These are phyloP conservation scores for Clonostachys rhizophaga DNA, from an alignment of 2,329 filamentous ascomycete species.

Conservation along the genomic window DNA sequence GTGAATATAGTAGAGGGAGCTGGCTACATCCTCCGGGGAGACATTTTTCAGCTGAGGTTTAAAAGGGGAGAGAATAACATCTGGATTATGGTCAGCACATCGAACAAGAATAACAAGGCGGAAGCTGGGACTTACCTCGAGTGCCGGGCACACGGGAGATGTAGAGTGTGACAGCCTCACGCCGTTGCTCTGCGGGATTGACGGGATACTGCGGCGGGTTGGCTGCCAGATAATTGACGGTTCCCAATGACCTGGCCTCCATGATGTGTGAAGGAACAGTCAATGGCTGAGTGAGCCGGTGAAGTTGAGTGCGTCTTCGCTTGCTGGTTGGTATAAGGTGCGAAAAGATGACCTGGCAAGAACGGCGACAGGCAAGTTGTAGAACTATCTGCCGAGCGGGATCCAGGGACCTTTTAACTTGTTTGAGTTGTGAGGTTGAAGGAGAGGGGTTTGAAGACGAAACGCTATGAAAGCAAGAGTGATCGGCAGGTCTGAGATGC, in stretches of 20 bases:
- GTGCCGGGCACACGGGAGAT: constrained; percentile 91
- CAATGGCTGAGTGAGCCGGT: too few relatives aligned
- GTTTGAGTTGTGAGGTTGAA: too few relatives aligned
- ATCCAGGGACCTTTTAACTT: too few relatives aligned
- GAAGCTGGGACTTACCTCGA: constrained; percentile 53
- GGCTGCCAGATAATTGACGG: constrained; percentile 74
- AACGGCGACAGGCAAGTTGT: too few relatives aligned
- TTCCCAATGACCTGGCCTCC: constrained; percentile 79
- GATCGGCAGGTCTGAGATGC: too few relatives aligned
- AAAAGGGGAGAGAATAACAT: constrained; percentile 86
- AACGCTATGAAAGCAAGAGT: too few relatives aligned
- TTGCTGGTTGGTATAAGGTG: too few relatives aligned
- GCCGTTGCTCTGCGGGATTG: constrained; percentile 64
- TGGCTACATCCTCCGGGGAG: constrained; percentile 79
- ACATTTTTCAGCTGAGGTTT: constrained; percentile 88
- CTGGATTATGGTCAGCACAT: constrained; percentile 35
- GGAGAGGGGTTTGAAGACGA: too few relatives aligned
- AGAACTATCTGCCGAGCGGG: too few relatives aligned
- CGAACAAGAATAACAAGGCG: background rate
- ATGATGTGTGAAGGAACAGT: constrained; percentile 25
- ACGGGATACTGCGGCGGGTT: constrained; percentile 84
- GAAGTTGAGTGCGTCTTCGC: too few relatives aligned
- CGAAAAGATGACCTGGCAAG: too few relatives aligned
- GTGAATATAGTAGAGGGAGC: constrained; percentile 88
- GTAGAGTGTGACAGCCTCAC: constrained; percentile 77